Evolutionary conservation across 192 early-diverging fungal genomes (phyloP), one percentile per base, ranked within the genome.

Genomic region (Coemansia sp.): DNA sequence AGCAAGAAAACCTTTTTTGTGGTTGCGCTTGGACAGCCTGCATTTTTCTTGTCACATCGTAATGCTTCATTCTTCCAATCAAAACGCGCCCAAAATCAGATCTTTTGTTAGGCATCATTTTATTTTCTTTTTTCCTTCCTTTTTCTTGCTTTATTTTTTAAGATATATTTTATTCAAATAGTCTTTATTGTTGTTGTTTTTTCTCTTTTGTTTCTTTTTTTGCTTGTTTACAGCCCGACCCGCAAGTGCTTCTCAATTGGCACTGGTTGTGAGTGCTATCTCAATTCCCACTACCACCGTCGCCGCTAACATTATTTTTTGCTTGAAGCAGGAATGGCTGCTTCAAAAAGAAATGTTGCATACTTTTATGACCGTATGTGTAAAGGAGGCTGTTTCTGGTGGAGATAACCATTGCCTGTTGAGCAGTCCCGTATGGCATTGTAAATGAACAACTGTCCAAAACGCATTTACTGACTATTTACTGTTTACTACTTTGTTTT

Each of bases 281-380:
- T 54, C 21, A 32, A 54, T 54, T 54, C 15, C 51, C 22, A 21
- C 51, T 10, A 10, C 13, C 8, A 11, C 8, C 22, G 9, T 4
- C 10, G 26, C 26, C 26, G 26, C 51, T 22, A 54, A 2, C 32
- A 32, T 32, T 32, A 2, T 32, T 32, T 32, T 32, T 9, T 1
- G 51, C 51, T 54, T 54, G 22, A 21, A 7, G 12, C 51, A 54
- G 57, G 39, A 41, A 59, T 59, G 57, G 16, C 57, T 40, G 15
- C 37, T 57, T 63, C 66, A 51, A 76, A 73, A 67, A 82, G 76
- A 63, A 82, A 73, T 68, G 79, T 82, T 55, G 79, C 79, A 32
- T 82, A 82, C 63, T 82, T 82, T 68, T 82, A 82, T 61, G 79
- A 82, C 40, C 79, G 79, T 82, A 73, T 47, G 79, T 82, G 62